Base-by-base conservation (phyloP, 2,329 filamentous ascomycete genomes). In the Fusarium sp. region DNA sequence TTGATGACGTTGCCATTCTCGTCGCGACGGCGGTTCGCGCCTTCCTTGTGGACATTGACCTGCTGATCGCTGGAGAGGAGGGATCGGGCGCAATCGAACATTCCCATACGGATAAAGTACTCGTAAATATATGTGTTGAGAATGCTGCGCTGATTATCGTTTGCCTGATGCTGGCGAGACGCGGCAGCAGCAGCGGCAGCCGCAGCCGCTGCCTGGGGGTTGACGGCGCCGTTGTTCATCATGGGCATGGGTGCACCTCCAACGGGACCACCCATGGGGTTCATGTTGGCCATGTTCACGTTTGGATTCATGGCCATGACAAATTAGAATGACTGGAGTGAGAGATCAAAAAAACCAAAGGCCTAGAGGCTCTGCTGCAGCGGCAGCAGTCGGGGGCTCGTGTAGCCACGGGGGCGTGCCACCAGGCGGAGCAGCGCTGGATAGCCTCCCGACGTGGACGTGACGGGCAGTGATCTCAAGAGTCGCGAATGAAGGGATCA, bases 51-150 rank as follows among this genome's bases (percentile, higher is more conserved):
- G 39, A 88, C 80, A 68, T 88, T 90, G 63, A 92, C 79, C 56
- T 83, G 86, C 71, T 89, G 83, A 64, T 90, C 85, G 75, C 84
- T 83, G 39, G 84, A 82, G 52, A 91, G 78, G 57, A 97, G 82
- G 44, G 88, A 84, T 68, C 92, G 87, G 65, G 95, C 95, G 73
- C 91, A 89, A 65, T 95, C 91, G 72, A 85, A 89, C 84, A 97
- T 92, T 67, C 88, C 85, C 75, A 92, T 90, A 71, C 91, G 92
- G 66, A 97, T 81, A 65, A 98, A 94, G 75, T 95, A 94, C 72
- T 95, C 91, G 82, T 94, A 95, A 66, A 95, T 95, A 75, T 93
- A 93, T 17, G 91, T 94, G 78, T 94, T 93, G 47, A 95, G 83
- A 57, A 87, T 78, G 44, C 82, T 78, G 63, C 84, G 85, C 66